These are phyloP conservation scores for Neopestalotiopsis clavispora DNA, from an alignment of 2,329 filamentous ascomycete species.

Conservation along the genomic window DNA sequence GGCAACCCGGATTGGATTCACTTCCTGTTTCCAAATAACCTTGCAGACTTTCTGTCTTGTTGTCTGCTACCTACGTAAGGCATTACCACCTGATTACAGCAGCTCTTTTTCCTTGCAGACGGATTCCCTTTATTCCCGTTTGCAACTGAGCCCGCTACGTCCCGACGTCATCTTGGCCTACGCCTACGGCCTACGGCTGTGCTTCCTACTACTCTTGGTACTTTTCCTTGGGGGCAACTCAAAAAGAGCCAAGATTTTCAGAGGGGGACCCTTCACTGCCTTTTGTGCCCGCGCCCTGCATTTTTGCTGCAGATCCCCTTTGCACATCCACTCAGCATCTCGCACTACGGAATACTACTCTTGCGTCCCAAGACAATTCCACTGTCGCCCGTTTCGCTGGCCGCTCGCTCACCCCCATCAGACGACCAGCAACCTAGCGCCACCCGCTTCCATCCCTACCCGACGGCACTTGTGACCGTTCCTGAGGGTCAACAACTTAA, in stretches of 20 bases:
- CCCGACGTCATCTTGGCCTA: slow-evolving; percentile 13
- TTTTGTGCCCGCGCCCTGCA: slow-evolving; percentile 13
- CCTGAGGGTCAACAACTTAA: slow-evolving; percentile 7
- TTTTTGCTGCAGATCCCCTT: slow-evolving; percentile 10
- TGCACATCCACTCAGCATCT: slow-evolving; percentile 9
- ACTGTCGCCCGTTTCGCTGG: background rate
- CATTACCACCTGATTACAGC: background rate
- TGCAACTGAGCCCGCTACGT: slow-evolving; percentile 8
- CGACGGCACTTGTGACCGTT: slow-evolving; percentile 13
- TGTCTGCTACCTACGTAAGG: background rate
- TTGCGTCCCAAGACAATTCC: background rate
- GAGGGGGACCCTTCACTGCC: slow-evolving; percentile 10
- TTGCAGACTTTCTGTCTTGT: background rate
- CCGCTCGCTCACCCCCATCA: background rate
- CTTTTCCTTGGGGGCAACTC: background rate
- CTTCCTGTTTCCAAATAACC: slow-evolving; percentile 4
- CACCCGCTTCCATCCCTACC: slow-evolving; percentile 1
- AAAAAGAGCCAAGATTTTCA: slow-evolving; percentile 17
- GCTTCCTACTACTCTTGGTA: background rate
- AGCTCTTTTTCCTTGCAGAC: background rate
- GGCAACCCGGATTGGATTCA: background rate
- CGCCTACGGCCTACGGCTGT: background rate
- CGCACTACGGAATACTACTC: slow-evolving; percentile 7
- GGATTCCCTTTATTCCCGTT: slow-evolving; percentile 15
- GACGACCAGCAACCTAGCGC: slow-evolving; percentile 5